Percentiles rank a stretch among this genome's conserved stretches.
These are phyloP conservation scores for Blastobotrys malaysiensis DNA, from an alignment of 1,139 yeast genomes.

Conservation along the genomic window DNA sequence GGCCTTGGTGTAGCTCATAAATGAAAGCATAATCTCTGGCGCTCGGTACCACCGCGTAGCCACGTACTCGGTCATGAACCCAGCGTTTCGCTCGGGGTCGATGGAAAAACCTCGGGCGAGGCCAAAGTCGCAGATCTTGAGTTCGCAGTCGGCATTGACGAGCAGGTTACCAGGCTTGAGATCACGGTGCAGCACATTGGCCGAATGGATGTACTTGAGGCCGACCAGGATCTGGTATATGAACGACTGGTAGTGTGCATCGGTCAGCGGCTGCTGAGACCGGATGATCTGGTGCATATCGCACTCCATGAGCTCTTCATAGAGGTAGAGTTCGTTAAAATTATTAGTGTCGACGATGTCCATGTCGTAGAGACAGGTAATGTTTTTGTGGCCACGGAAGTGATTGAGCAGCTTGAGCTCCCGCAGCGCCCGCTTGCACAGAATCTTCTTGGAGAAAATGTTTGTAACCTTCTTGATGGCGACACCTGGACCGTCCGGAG, in stretches of 20 bases:
- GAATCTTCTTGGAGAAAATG: conserved; percentile 80
- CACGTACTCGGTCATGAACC: conserved; percentile 91
- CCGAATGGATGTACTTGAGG: conserved; percentile 88
- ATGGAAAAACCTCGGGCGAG: conserved; percentile 91
- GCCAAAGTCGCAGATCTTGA: conserved; percentile 95
- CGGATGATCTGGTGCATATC: conserved; percentile 96
- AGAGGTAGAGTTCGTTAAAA: conserved; percentile 85
- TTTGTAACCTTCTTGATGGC: conserved; percentile 92
- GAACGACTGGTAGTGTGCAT: conserved; percentile 90
- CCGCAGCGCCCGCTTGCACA: conserved; percentile 84
- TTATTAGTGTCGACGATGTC: conserved; percentile 82
- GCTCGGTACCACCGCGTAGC: conserved; percentile 99
- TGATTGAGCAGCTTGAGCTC: conserved; percentile 85
- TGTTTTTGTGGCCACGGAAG: conserved; percentile 78
- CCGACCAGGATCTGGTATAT: conserved; percentile 92
- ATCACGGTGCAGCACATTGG: conserved; percentile 92
- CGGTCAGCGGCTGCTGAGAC: conserved; percentile 90
- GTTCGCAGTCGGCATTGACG: conserved; percentile 93
- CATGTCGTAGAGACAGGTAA: conserved; percentile 87
- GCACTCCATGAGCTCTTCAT: conserved; percentile 96
- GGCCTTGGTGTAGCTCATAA: conserved; percentile 90
- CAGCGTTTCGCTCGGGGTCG: conserved; percentile 80
- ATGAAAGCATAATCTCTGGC: conserved; percentile 92
- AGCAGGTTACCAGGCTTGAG: conserved; percentile 88
- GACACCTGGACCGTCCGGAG: conserved; percentile 57